Percentiles rank a stretch among this genome's conserved stretches.
These are phyloP conservation scores for Globisporangium camurandrum DNA, from an alignment of 352 stramenopile species.

Conservation along the genomic window DNA sequence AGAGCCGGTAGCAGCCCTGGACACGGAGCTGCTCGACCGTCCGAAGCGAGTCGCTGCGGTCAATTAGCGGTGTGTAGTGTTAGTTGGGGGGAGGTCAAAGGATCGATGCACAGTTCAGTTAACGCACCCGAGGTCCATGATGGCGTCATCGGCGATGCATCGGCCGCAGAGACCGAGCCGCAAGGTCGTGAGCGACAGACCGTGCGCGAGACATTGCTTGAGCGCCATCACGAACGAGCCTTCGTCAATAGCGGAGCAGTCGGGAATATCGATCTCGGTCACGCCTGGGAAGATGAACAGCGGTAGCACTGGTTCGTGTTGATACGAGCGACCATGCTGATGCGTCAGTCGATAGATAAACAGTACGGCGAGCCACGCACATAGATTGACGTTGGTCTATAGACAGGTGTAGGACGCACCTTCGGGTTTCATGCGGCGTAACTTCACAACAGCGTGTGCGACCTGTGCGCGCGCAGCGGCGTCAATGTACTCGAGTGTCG, in stretches of 20 bases:
- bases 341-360: not conserved
- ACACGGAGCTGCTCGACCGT: slow-evolving; percentile 61
- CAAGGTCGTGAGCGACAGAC: slow-evolving; percentile 41
- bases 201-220: too few species aligned
- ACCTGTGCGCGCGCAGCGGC: slow-evolving; percentile 48
- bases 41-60: slow-evolving; percentile 35
- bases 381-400: too few species aligned
- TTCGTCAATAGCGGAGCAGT: too few species aligned
- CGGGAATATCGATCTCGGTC: too few species aligned
- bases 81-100: too few species aligned
- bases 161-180: slow-evolving; percentile 67
- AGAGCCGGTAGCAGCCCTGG: slow-evolving; percentile 72
- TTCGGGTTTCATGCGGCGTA: slow-evolving; percentile 49
- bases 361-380: not conserved
- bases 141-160: slow-evolving; percentile 67
- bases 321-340: too few species aligned
- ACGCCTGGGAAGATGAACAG: slow-evolving; percentile 81
- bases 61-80: not conserved
- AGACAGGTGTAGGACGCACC: too few species aligned
- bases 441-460: slow-evolving; percentile 43
- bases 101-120: not conserved
- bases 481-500: slow-evolving; percentile 67
- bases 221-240: too few species aligned
- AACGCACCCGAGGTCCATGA: slow-evolving; percentile 49
- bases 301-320: slow-evolving; percentile 36